Base-by-base conservation (phyloP, 2,329 filamentous ascomycete genomes). In the Colletotrichum spinosum region DNA sequence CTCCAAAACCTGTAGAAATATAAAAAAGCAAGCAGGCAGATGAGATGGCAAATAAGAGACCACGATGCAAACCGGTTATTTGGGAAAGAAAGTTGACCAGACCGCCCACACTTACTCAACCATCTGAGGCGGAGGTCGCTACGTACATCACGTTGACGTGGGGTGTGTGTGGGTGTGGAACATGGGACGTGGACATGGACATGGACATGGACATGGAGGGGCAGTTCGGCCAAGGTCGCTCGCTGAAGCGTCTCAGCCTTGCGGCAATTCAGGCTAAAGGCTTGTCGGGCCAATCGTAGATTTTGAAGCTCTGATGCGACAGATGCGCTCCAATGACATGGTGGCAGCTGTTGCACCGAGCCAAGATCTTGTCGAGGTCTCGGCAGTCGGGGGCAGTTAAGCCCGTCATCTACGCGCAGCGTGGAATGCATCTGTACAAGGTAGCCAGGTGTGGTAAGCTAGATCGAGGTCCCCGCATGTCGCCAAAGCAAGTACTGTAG, bases 241-340 rank as follows among this genome's bases (percentile, higher is more conserved):
- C 41, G 35, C 12, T 12, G 38, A 8, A 41, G 15, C 17, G 33
- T 51, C 35, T 67, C 65, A 67, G 65, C 65, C 65, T 67, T 48
- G 65, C 49, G 39, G 55, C 45, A 48, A 39, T 65, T 65, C 60
- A 67, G 65, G 60, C 65, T 67, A 65, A 67, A 67, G 41, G 50
- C 39, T 15, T 46, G 15, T 35, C 10, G 17, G 60, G 13, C 65
- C 60, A 60, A 66, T 66, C 48, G 48, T 49, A 54, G 15, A 49
- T 33, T 53, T 49, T 37, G 25, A n/a, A 4, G 25, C 13, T 39
- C 15, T 17, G 11, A 44, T 53, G 58, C 37, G 37, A 63, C 37
- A 37, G 13, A 62, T 37, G 63, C 63, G 63, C 63, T 48, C 63
- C 63, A 66, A 66, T 66, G 41, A 53, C 38, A 56, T 42, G 34